Evolutionary conservation across 2,329 filamentous ascomycete species (phyloP).

Genomic region (Aspergillus transmontanensis): DNA sequence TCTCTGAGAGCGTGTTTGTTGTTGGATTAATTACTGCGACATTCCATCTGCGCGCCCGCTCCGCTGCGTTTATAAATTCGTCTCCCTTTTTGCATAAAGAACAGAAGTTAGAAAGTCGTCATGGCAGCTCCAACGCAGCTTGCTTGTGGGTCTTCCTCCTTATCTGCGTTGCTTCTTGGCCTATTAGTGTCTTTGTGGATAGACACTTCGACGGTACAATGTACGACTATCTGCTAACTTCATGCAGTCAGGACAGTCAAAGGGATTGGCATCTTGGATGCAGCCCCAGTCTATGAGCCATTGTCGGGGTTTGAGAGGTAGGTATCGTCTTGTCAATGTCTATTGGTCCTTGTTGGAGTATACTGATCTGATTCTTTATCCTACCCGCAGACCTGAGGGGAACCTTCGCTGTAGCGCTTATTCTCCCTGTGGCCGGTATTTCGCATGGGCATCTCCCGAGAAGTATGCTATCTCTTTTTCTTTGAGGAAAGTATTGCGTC

Average conservation of each 20-base stretch:
- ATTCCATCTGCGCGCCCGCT: constrained; percentile 8
- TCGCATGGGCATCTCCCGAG: constrained; percentile 90
- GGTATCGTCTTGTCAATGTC: not conserved
- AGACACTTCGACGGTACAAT: not conserved
- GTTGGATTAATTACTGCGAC: constrained; percentile 5
- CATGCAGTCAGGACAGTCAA: constrained; percentile 84
- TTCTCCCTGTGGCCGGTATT: constrained; percentile 93
- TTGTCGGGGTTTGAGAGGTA: constrained; percentile 74
- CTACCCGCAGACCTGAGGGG: constrained; percentile 72
- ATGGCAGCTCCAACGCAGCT: constrained; percentile 94
- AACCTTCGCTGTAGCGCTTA: constrained; percentile 94
- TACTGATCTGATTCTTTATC: constrained; percentile 15
- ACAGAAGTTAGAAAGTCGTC: constrained; percentile 22
- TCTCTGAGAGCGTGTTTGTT: constrained; percentile 10
- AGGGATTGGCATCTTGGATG: constrained; percentile 91
- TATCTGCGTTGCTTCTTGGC: not conserved
- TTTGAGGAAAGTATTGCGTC: constrained; percentile 1
- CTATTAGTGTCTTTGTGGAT: not conserved
- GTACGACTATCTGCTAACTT: constrained; percentile 20
- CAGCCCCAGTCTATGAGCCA: constrained; percentile 81
- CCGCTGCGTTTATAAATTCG: constrained; percentile 9
- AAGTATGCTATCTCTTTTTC: constrained; percentile 46
- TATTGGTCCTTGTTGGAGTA: not conserved
- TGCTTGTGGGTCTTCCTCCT: constrained; percentile 63
- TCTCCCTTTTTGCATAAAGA: constrained; percentile 8